A percentile compares a stretch with the other conserved stretches of the same genome.
Conservation (phyloP, 163 green algal species). For the Chlorella variabilis region DNA sequence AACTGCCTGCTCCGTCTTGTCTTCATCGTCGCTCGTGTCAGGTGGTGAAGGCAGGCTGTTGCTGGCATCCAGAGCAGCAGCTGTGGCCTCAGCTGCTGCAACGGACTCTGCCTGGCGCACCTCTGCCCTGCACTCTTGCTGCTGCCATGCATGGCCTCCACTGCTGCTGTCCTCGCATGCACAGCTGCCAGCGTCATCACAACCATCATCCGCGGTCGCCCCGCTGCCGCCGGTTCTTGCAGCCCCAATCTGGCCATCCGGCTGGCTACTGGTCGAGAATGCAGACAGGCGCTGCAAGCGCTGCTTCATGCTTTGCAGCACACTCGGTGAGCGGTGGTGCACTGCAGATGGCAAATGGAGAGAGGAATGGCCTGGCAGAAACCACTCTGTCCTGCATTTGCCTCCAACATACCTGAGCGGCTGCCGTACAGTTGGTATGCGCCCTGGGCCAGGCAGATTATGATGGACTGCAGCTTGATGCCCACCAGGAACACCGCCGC, state of each 20-base stretch:
- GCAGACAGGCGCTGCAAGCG: slow-evolving; percentile 7
- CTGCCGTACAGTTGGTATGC: slow-evolving; percentile 31
- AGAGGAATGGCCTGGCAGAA: not conserved
- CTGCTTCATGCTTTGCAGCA: slow-evolving; percentile 9
- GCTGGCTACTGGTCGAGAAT: not conserved
- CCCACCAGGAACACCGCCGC: slow-evolving; percentile 22
- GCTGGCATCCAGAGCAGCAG: too few species aligned
- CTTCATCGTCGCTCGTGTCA: too few species aligned
- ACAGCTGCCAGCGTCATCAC: not conserved
- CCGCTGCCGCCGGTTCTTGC: not conserved
- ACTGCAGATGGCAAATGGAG: not conserved
- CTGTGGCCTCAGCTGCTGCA: too few species aligned
- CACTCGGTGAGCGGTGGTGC: not conserved
- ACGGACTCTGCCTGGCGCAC: too few species aligned
- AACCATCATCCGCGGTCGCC: not conserved
- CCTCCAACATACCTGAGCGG: too few species aligned
- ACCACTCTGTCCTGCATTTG: too few species aligned
- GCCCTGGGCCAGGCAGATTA: slow-evolving; percentile 35
- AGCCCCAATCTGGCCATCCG: not conserved
- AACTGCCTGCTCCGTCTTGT: too few species aligned
- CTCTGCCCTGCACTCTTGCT: slow-evolving; percentile 25
- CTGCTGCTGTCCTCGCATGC: not conserved
- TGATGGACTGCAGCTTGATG: slow-evolving; percentile 49
- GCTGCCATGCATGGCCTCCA: not conserved
- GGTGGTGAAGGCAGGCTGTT: too few species aligned